Percentiles rank a stretch among this genome's conserved stretches.
Conservation (phyloP, 1,139 yeast genomes). For the Debaryomyces nepalensis region DNA sequence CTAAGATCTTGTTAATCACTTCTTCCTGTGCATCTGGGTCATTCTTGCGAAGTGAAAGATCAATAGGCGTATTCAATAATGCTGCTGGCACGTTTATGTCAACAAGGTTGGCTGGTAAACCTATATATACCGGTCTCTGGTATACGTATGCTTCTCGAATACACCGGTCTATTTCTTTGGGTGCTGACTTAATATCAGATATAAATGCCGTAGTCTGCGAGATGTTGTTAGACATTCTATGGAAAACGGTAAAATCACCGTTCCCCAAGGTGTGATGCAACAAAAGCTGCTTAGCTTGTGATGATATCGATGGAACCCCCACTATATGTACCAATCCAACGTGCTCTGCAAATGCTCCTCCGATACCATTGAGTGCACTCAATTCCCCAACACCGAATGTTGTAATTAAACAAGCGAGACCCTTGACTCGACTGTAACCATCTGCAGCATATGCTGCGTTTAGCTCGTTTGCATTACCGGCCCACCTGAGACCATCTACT, state of each 20-base stretch:
- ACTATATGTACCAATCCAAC: conserved; percentile 46
- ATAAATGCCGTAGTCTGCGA: conserved; percentile 68
- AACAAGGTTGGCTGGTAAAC: conserved; percentile 81
- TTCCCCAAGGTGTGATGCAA: conserved; percentile 53
- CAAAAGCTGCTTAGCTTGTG: conserved; percentile 43
- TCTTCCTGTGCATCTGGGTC: conserved; percentile 74
- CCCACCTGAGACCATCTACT: conserved; percentile 44
- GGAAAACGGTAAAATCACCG: conserved; percentile 51
- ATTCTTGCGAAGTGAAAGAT: conserved; percentile 39
- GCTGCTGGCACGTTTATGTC: conserved; percentile 62
- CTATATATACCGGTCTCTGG: conserved; percentile 85
- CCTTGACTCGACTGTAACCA: conserved; percentile 45
- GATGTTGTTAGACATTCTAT: conserved; percentile 62
- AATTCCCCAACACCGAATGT: conserved; percentile 50
- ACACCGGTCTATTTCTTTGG: conserved; percentile 71
- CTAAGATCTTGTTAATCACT: conserved; percentile 61
- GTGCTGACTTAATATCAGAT: conserved; percentile 65
- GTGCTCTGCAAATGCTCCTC: conserved; percentile 48
- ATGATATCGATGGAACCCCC: conserved; percentile 43
- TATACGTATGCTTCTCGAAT: conserved; percentile 70
- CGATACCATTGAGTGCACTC: conserved; percentile 45
- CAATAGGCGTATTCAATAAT: conserved; percentile 64
- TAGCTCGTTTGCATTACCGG: conserved; percentile 48
- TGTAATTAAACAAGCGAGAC: conserved; percentile 42
- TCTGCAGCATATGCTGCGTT: conserved; percentile 51